These are phyloP conservation scores for Fragilaria radians DNA, from an alignment of 108 stramenopile genomes.

Conservation along the genomic window DNA sequence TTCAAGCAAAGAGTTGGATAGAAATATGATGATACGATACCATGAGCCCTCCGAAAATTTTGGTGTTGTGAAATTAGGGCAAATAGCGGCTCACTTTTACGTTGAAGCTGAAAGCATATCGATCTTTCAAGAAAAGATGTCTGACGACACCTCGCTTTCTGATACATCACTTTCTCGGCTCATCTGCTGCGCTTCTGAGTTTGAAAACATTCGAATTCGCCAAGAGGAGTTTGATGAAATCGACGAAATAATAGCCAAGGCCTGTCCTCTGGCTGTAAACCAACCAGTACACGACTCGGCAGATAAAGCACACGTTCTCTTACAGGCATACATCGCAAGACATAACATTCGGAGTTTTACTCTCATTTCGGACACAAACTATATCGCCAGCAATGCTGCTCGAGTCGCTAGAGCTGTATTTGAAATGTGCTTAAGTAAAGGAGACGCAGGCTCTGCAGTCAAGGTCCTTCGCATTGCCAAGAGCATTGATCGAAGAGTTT, in stretches of 20 bases:
- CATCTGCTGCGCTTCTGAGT: constrained; percentile 92
- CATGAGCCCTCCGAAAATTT: constrained; percentile 82
- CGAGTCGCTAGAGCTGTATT: constrained; percentile 95
- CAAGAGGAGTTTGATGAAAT: constrained; percentile 91
- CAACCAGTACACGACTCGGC: constrained; percentile 66
- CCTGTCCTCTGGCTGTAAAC: constrained; percentile 53
- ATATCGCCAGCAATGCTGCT: constrained; percentile 94
- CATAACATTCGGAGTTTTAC: constrained; percentile 79
- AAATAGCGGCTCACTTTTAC: constrained; percentile 97
- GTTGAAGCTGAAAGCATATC: constrained; percentile 93
- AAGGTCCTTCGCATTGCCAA: constrained; percentile 89
- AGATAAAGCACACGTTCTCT: constrained; percentile 89
- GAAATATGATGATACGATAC: constrained; percentile 85
- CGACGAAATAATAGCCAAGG: constrained; percentile 47
- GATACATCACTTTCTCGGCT: constrained; percentile 81
- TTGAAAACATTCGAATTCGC: constrained; percentile 91
- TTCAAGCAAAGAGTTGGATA: constrained; percentile 80
- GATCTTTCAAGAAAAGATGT: constrained; percentile 85
- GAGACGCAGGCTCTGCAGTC: constrained; percentile 57
- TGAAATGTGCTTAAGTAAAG: constrained; percentile 87
- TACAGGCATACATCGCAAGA: constrained; percentile 88
- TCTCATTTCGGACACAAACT: constrained; percentile 93
- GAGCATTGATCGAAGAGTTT: constrained; percentile 87
- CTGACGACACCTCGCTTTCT: constrained; percentile 29
- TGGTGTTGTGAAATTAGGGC: constrained; percentile 88